phyloP scores from a whole-genome alignment of 768 basidiomycete genomes.

The Phylloporus sp. region DNA sequence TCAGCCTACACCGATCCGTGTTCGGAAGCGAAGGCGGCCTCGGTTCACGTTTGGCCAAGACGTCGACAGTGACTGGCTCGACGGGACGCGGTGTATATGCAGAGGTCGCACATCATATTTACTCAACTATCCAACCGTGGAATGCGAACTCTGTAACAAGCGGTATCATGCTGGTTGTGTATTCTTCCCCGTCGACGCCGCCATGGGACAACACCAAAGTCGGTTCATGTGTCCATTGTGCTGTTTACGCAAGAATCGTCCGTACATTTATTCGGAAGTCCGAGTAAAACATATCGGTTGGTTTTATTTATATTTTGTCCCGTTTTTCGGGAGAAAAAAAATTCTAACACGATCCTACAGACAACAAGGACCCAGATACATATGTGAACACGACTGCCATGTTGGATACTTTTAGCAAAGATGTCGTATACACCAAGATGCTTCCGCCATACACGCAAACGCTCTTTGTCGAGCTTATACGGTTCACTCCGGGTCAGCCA shows the following conservation, averaged over 20 bases:
- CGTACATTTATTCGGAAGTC: constrained; percentile 72
- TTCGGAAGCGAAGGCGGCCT: constrained; percentile 56
- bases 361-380: constrained; percentile 47
- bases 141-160: constrained; percentile 63
- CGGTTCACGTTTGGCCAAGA: constrained; percentile 76
- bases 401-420: constrained; percentile 70
- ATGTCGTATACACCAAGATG: constrained; percentile 66
- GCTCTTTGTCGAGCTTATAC: constrained; percentile 70
- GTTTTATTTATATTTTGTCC: constrained; percentile 20
- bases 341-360: constrained; percentile 24
- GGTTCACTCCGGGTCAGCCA: constrained; percentile 34
- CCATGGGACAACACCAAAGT: constrained; percentile 28
- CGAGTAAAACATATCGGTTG: constrained; percentile 63
- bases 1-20: constrained; percentile 47
- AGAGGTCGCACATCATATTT: constrained; percentile 63
- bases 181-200: constrained; percentile 55
- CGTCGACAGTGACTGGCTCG: constrained; percentile 65
- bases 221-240: constrained; percentile 76
- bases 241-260: constrained; percentile 66
- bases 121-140: constrained; percentile 57
- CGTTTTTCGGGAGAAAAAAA: neutral
- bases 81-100: constrained; percentile 79
- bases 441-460: constrained; percentile 61
- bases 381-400: constrained; percentile 74
- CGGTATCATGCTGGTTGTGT: constrained; percentile 75